Conservation (phyloP, 345 rosid species). For the Heritiera littoralis region DNA sequence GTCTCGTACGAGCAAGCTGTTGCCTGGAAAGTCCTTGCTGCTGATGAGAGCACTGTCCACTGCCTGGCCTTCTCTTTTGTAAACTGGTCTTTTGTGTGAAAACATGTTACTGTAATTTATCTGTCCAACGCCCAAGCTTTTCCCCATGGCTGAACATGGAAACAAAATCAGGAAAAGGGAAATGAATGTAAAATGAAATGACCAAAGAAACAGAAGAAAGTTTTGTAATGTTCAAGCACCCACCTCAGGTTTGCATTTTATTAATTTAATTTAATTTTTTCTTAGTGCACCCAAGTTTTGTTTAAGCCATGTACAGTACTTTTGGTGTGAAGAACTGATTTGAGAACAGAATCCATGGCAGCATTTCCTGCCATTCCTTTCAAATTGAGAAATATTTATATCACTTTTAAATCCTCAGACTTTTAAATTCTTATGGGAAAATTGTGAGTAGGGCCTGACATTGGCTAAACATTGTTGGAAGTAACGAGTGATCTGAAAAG, state of each 20-base stretch:
- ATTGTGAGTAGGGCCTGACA: neutral
- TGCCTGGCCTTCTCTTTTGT: conserved; percentile 93
- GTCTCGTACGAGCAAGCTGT: conserved; percentile 86
- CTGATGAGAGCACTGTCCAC: conserved; percentile 75
- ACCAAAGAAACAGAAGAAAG: neutral
- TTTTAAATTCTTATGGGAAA: neutral
- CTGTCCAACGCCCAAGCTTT: neutral
- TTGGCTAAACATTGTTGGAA: neutral
- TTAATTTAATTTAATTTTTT: conserved; percentile 39
- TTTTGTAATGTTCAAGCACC: conserved; percentile 46
- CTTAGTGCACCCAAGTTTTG: conserved; percentile 14
- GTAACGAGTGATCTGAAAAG: neutral
- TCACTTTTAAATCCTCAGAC: too few species aligned
- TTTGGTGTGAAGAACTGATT: neutral
- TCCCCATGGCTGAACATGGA: neutral
- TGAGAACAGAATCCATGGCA: neutral
- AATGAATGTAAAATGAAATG: neutral
- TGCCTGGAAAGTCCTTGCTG: conserved; percentile 92
- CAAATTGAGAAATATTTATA: too few species aligned
- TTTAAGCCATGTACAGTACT: neutral
- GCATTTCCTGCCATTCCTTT: neutral
- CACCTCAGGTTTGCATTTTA: conserved; percentile 36
- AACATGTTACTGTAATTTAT: conserved; percentile 12
- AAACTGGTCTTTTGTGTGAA: conserved; percentile 95
- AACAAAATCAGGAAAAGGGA: neutral